Evolutionary conservation across 257 asterid species (phyloP).

Genomic region (Cinchona pubescens): DNA sequence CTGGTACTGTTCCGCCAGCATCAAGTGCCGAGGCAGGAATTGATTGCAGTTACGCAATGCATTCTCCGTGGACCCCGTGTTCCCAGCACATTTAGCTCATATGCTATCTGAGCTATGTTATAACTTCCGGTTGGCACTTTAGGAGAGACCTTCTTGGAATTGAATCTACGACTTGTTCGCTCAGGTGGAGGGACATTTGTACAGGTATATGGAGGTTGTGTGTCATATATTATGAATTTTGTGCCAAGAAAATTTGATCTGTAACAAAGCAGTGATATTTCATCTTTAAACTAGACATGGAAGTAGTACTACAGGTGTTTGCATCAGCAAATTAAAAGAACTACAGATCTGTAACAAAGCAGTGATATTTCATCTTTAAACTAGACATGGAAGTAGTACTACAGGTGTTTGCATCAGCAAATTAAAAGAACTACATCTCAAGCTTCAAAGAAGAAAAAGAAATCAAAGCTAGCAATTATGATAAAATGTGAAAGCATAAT

Average conservation of each 20-base stretch:
- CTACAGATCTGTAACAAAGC: conserved; percentile 14
- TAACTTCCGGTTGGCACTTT: conserved; percentile 86
- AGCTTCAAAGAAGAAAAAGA: background rate
- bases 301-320: background rate
- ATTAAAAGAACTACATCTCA: background rate
- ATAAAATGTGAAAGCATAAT: background rate
- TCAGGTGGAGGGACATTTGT: conserved; percentile 59
- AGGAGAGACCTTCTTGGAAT: conserved; percentile 78
- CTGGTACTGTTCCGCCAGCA: conserved; percentile 84
- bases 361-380: background rate
- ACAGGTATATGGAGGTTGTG: conserved; percentile 63
- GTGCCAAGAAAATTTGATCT: conserved; percentile 96
- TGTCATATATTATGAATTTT: conserved; percentile 87
- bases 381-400: background rate
- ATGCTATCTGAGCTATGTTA: conserved; percentile 73
- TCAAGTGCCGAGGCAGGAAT: conserved; percentile 77
- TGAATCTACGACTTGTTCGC: conserved; percentile 71
- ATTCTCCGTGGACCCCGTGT: conserved; percentile 91
- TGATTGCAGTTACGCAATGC: conserved; percentile 86
- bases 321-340: background rate
- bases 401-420: background rate
- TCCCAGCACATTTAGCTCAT: conserved; percentile 89
- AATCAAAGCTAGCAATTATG: background rate
- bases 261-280: conserved; percentile 19
- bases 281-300: background rate